These are phyloP conservation scores for Cordyceps cateniannulata DNA, from an alignment of 2,329 filamentous ascomycete genomes.

Conservation along the genomic window DNA sequence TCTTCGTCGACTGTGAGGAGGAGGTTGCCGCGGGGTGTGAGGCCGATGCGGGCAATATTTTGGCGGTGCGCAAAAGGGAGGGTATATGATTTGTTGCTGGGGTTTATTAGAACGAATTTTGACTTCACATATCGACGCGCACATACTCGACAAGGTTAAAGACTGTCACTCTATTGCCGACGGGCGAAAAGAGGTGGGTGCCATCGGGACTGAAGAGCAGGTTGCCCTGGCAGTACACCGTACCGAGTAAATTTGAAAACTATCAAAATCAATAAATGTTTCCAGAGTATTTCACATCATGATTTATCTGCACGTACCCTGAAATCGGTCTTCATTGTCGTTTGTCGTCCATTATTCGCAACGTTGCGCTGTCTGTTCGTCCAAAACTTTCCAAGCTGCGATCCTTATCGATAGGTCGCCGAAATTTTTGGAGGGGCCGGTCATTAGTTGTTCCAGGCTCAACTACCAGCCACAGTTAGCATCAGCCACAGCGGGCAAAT, in stretches of 20 bases:
- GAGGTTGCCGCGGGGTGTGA: constrained; percentile 86
- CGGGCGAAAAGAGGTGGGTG: constrained; percentile 88
- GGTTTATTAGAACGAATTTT: constrained; percentile 26
- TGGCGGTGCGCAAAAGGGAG: constrained; percentile 88
- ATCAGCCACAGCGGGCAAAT: not conserved
- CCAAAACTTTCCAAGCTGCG: constrained; percentile 23
- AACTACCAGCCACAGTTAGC: constrained; percentile 14
- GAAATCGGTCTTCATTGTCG: constrained; percentile 97
- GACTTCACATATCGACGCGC: not conserved
- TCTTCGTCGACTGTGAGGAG: constrained; percentile 91
- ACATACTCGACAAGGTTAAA: constrained; percentile 92
- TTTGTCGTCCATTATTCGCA: constrained; percentile 29
- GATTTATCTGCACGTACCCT: constrained; percentile 55
- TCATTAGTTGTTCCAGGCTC: constrained; percentile 29
- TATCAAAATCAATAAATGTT: constrained; percentile 30
- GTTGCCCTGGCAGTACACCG: constrained; percentile 97
- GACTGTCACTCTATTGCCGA: constrained; percentile 90
- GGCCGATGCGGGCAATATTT: constrained; percentile 82
- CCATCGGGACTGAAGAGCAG: constrained; percentile 95
- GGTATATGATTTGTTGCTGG: constrained; percentile 78
- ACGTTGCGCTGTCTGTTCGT: constrained; percentile 11
- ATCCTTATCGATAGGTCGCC: constrained; percentile 29
- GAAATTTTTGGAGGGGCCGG: constrained; percentile 27
- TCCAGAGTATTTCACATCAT: too few species aligned
- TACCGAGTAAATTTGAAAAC: constrained; percentile 98